Evolutionary conservation across 2,329 filamentous ascomycete species (phyloP).

Genomic region (Colletotrichum gigasporum): DNA sequence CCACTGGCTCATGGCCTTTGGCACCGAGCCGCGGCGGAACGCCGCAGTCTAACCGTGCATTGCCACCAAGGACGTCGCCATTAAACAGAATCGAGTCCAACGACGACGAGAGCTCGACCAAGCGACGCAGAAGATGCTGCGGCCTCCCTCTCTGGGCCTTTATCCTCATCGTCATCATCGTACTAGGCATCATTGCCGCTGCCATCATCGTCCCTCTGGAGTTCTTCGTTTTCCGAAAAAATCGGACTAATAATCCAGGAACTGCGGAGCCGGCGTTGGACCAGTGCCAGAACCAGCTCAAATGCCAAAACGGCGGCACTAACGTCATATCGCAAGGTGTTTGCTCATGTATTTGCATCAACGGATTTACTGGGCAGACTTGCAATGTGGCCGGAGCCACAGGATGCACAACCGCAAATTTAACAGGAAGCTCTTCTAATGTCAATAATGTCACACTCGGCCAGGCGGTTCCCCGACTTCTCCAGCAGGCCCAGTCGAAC

Average conservation of each 20-base stretch:
- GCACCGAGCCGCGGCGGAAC: slow-evolving; percentile 37
- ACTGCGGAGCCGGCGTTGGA: slow-evolving; percentile 46
- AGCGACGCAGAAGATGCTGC: slow-evolving; percentile 74
- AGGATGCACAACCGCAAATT: slow-evolving; percentile 63
- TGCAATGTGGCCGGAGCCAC: slow-evolving; percentile 57
- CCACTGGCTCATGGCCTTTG: slow-evolving; percentile 59
- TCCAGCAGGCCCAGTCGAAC: slow-evolving; percentile 70
- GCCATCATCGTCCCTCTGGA: slow-evolving; percentile 83
- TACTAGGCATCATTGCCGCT: slow-evolving; percentile 78
- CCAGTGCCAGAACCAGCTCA: slow-evolving; percentile 68
- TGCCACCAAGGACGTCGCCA: slow-evolving; percentile 23
- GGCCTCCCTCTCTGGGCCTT: slow-evolving; percentile 86
- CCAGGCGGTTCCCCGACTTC: slow-evolving; percentile 77
- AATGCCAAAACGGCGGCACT: slow-evolving; percentile 83
- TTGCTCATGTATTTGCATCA: slow-evolving; percentile 89
- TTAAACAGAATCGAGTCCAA: slow-evolving; percentile 27
- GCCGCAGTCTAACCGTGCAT: slow-evolving; percentile 24
- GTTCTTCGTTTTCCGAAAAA: slow-evolving; percentile 68
- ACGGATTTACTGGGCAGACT: slow-evolving; percentile 78
- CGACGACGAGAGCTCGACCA: slow-evolving; percentile 40
- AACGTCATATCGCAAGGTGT: slow-evolving; percentile 73
- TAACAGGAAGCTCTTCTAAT: slow-evolving; percentile 50
- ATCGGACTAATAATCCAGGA: slow-evolving; percentile 41
- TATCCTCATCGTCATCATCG: slow-evolving; percentile 69
- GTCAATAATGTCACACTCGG: slow-evolving; percentile 81